Evolutionary conservation across 192 early-diverging fungal species (phyloP).

Genomic region (Obelidium mucronatum): DNA sequence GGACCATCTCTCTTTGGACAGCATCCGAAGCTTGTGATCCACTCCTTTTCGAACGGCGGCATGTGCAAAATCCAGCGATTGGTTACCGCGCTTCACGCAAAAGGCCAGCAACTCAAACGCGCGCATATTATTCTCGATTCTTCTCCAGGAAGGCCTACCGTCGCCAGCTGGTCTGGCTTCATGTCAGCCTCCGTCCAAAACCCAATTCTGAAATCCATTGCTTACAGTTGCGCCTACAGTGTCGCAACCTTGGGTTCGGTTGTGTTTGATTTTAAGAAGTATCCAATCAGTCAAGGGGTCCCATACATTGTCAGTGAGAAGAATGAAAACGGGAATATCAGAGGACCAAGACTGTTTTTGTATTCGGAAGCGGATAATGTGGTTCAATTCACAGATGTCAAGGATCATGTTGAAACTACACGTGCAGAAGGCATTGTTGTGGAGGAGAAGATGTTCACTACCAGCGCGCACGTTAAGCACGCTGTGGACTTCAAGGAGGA

Average conservation of each 20-base stretch:
- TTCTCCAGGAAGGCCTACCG: not conserved
- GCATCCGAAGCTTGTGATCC: constrained; percentile 7
- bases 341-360: constrained; percentile 8
- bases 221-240: not conserved
- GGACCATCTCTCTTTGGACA: too few relatives aligned
- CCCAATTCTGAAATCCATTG: not conserved
- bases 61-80: not conserved
- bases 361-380: constrained; percentile 1
- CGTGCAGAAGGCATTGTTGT: not conserved
- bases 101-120: not conserved
- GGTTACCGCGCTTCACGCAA: not conserved
- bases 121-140: not conserved
- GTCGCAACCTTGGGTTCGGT: not conserved
- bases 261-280: not conserved
- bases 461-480: constrained; percentile 13
- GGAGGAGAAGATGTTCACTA: constrained; percentile 6
- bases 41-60: constrained; percentile 18
- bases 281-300: not conserved
- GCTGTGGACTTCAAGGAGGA: not conserved
- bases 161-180: not conserved
- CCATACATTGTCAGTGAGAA: not conserved
- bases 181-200: not conserved
- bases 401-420: not conserved
- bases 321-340: constrained; percentile 18
- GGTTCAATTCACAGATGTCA: not conserved